phyloP scores from a whole-genome alignment of 2,329 filamentous ascomycete genomes.

The Cladophialophora psammophila region DNA sequence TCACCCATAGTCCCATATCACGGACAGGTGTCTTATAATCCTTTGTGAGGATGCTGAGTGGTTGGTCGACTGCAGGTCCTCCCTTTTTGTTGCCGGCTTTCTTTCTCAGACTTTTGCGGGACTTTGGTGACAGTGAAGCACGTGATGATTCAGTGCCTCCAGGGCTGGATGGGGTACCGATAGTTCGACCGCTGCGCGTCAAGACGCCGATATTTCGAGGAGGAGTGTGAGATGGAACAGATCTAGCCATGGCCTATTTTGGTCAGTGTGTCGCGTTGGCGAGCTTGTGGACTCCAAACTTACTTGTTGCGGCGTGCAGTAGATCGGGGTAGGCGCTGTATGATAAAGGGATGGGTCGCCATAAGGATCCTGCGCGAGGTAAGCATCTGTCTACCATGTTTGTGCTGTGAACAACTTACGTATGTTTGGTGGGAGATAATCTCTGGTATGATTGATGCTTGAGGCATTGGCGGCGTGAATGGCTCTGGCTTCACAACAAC shows the following conservation, averaged over 20 bases:
- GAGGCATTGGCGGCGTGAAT: slow-evolving; percentile 35
- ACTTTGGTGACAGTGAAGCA: slow-evolving; percentile 50
- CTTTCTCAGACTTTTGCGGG: slow-evolving; percentile 37
- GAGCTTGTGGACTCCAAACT: slow-evolving; percentile 13
- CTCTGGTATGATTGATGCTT: slow-evolving; percentile 24
- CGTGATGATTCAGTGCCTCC: slow-evolving; percentile 29
- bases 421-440: slow-evolving; percentile 26
- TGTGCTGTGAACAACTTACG: slow-evolving; percentile 30
- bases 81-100: slow-evolving; percentile 39
- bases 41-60: slow-evolving; percentile 74
- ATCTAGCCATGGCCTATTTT: slow-evolving; percentile 26
- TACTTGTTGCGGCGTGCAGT: slow-evolving; percentile 36
- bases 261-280: slow-evolving; percentile 24
- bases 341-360: slow-evolving; percentile 39
- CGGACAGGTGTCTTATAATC: slow-evolving; percentile 69
- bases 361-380: slow-evolving; percentile 35
- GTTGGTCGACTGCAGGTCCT: slow-evolving; percentile 60
- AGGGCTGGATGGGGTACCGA: slow-evolving; percentile 37
- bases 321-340: slow-evolving; percentile 30
- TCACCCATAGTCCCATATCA: slow-evolving; percentile 83
- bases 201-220: slow-evolving; percentile 31
- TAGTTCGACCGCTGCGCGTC: slow-evolving; percentile 39
- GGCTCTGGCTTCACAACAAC: slow-evolving; percentile 24
- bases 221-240: slow-evolving; percentile 29
- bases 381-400: slow-evolving; percentile 19